A percentile compares a stretch with the other conserved stretches of the same genome.
Conservation (phyloP, 768 basidiomycete genomes). For the Pisolithus tinctorius region DNA sequence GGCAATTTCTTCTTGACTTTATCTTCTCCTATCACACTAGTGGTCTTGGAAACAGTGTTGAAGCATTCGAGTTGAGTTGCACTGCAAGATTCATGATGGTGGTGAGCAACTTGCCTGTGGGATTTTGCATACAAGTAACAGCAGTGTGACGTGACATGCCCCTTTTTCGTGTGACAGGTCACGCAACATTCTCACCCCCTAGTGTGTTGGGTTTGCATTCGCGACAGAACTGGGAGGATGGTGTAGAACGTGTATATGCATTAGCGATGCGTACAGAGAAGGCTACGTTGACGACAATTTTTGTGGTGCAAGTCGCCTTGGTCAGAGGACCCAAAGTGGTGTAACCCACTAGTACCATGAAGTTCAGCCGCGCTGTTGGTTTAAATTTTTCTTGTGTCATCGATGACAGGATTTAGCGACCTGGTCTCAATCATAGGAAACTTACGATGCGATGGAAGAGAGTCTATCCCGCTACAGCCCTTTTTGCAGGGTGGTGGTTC, state of each 20-base stretch:
- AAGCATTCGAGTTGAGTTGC: slow-evolving; percentile 5
- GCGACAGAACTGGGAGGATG: background rate
- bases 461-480: too few relatives aligned
- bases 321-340: too few relatives aligned
- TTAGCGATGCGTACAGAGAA: background rate
- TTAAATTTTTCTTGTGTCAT: too few relatives aligned
- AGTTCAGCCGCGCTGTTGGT: too few relatives aligned
- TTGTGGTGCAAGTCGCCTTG: too few relatives aligned
- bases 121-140: background rate
- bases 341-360: too few relatives aligned
- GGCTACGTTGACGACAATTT: background rate
- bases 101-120: slow-evolving; percentile 6
- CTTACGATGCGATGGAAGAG: too few relatives aligned
- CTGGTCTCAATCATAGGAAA: too few relatives aligned
- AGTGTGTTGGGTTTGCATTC: background rate
- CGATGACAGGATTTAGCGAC: too few relatives aligned
- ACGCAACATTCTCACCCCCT: background rate
- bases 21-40: slow-evolving; percentile 4
- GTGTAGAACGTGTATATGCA: background rate
- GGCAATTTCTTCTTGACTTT: background rate
- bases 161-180: slow-evolving; percentile 4
- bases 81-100: slow-evolving; percentile 6
- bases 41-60: slow-evolving; percentile 3
- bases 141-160: slow-evolving; percentile 4
- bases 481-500: too few relatives aligned